These are phyloP conservation scores for Alternaria gansuensis DNA, from an alignment of 2,329 filamentous ascomycete species.

Conservation along the genomic window DNA sequence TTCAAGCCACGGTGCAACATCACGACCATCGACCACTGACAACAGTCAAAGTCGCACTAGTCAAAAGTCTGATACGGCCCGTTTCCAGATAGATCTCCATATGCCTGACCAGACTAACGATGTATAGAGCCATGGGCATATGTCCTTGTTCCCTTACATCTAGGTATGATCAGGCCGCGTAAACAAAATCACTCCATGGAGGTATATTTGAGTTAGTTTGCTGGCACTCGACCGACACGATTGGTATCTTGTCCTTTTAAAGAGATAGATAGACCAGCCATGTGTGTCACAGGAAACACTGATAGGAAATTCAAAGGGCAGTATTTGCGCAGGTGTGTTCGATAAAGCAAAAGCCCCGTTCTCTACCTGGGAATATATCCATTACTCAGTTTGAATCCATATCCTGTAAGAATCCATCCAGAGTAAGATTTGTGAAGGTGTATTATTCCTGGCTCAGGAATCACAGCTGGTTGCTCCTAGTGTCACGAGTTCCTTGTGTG, in stretches of 20 bases:
- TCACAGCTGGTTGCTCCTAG: no score
- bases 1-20: constrained; percentile 9
- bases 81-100: background rate
- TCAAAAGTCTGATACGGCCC: background rate
- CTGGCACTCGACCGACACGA: background rate
- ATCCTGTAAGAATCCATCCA: no score
- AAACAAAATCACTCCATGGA: background rate
- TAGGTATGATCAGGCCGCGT: background rate
- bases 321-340: background rate
- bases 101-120: background rate
- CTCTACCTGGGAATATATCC: no score
- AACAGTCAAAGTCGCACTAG: background rate
- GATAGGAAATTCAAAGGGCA: background rate
- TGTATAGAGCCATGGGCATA: background rate
- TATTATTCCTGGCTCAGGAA: no score
- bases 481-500: no score
- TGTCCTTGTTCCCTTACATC: background rate
- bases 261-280: background rate
- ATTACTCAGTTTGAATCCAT: no score
- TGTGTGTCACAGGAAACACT: background rate
- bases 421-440: no score
- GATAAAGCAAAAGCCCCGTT: background rate
- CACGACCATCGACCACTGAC: background rate
- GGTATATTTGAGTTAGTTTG: background rate
- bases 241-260: background rate